Conservation (phyloP, 2,329 filamentous ascomycete genomes). For the Fusarium sp. region DNA sequence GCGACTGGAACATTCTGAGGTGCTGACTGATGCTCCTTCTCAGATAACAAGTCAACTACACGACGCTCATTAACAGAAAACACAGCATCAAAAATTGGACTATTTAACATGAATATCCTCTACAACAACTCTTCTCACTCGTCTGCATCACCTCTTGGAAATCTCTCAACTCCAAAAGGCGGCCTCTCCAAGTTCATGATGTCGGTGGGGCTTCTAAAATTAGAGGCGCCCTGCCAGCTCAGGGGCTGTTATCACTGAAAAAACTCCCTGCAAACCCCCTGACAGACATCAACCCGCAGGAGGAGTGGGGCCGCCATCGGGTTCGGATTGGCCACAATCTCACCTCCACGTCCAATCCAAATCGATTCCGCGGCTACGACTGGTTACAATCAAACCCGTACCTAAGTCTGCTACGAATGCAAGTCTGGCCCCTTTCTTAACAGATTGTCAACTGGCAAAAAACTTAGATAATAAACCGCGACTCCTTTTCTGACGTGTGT, state of each 20-base stretch:
- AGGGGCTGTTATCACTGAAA: constrained; percentile 27
- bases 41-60: not conserved
- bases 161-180: not conserved
- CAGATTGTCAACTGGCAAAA: constrained; percentile 23
- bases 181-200: constrained; percentile 28
- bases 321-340: constrained; percentile 36
- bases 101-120: too few relatives aligned
- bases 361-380: constrained; percentile 21
- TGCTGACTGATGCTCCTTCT: constrained; percentile 12
- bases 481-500: constrained; percentile 24
- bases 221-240: constrained; percentile 29
- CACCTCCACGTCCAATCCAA: constrained; percentile 24
- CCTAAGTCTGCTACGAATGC: constrained; percentile 17
- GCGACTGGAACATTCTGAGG: constrained; percentile 41
- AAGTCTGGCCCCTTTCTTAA: constrained; percentile 31
- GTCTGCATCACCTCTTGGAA: not conserved
- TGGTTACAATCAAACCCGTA: not conserved
- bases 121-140: not conserved
- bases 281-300: constrained; percentile 24
- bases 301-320: constrained; percentile 15
- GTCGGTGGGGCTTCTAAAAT: constrained; percentile 39
- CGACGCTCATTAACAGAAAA: not conserved
- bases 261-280: constrained; percentile 24
- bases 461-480: constrained; percentile 9
- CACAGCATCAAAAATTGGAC: not conserved